Conservation (phyloP, 2,329 filamentous ascomycete genomes). For the Fusarium guadeloupense region DNA sequence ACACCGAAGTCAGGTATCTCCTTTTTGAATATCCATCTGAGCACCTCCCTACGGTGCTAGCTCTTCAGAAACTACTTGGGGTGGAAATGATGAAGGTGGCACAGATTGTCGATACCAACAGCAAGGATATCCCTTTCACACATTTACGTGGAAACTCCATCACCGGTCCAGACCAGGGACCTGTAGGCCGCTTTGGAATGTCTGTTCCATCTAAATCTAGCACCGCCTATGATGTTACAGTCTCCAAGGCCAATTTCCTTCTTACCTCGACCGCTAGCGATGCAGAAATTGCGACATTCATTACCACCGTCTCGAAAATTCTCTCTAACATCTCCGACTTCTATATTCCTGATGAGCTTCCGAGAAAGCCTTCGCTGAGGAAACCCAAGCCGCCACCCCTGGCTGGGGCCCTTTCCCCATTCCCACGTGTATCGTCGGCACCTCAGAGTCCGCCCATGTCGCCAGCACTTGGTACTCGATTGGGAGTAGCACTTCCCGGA, state of each 20-base stretch:
- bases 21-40: slow-evolving; percentile 67
- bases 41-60: slow-evolving; percentile 65
- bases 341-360: slow-evolving; percentile 54
- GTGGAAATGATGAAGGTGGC: slow-evolving; percentile 66
- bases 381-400: slow-evolving; percentile 43
- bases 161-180: slow-evolving; percentile 38
- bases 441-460: slow-evolving; percentile 38
- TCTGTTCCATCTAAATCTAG: slow-evolving; percentile 38
- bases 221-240: slow-evolving; percentile 46
- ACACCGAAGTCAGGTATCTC: slow-evolving; percentile 63
- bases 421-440: slow-evolving; percentile 39
- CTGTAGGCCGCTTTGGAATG: slow-evolving; percentile 28
- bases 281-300: slow-evolving; percentile 62
- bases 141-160: slow-evolving; percentile 51
- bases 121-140: slow-evolving; percentile 51
- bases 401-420: slow-evolving; percentile 45
- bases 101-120: slow-evolving; percentile 61
- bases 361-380: slow-evolving; percentile 29
- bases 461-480: slow-evolving; percentile 19
- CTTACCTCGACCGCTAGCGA: slow-evolving; percentile 64
- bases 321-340: slow-evolving; percentile 47
- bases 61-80: slow-evolving; percentile 66
- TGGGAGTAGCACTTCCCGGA: slow-evolving; percentile 13
- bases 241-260: slow-evolving; percentile 65
- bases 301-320: slow-evolving; percentile 62